These are phyloP conservation scores for Alloteropsis semialata DNA, from an alignment of 176 grass and related monocot species.

Conservation along the genomic window DNA sequence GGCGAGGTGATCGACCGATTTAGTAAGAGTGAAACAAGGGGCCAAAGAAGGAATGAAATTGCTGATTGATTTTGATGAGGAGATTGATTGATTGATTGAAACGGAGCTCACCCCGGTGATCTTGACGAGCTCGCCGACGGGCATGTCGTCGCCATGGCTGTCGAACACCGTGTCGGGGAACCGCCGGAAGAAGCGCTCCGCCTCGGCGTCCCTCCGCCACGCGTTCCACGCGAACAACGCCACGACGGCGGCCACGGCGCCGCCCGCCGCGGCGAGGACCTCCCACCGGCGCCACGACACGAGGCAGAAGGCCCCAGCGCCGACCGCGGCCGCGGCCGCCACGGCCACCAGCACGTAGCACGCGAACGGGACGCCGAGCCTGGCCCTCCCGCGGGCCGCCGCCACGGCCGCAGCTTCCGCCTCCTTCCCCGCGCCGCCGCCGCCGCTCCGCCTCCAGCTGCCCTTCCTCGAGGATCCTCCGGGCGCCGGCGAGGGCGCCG, in stretches of 20 bases:
- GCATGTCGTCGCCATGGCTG: constrained; percentile 50
- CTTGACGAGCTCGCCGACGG: constrained; percentile 79
- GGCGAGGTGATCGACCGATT: neutral
- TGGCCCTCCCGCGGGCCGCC: constrained; percentile 6
- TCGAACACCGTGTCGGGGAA: constrained; percentile 59
- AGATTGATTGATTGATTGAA: neutral
- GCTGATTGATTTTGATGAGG: neutral
- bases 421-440: neutral
- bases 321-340: constrained; percentile 46
- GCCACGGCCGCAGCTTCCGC: neutral
- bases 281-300: constrained; percentile 40
- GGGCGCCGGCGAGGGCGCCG: constrained; percentile 6
- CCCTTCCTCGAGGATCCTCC: constrained; percentile 26
- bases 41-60: neutral
- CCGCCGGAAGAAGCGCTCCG: constrained; percentile 63
- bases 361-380: constrained; percentile 51
- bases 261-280: constrained; percentile 48
- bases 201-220: constrained; percentile 35
- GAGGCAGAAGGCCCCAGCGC: constrained; percentile 55
- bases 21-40: neutral
- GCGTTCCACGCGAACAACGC: constrained; percentile 56
- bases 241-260: constrained; percentile 16
- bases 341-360: constrained; percentile 61
- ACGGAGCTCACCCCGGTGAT: constrained; percentile 75
- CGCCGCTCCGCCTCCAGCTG: neutral